phyloP scores from a whole-genome alignment of 768 basidiomycete species.

The Clavaria fumosa region DNA sequence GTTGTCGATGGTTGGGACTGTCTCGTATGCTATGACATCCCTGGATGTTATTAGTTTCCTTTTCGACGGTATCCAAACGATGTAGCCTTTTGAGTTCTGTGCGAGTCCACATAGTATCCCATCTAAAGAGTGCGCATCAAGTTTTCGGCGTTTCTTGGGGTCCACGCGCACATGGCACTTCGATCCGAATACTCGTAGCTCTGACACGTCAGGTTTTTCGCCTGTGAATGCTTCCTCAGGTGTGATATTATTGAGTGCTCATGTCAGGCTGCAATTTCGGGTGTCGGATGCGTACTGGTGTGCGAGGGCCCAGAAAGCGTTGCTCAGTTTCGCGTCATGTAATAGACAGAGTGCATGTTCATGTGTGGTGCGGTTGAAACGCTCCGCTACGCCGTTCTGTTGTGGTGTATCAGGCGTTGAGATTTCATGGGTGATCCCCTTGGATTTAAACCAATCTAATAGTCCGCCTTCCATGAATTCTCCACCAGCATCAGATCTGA shows the following conservation, averaged over 20 bases:
- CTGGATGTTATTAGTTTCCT: not conserved
- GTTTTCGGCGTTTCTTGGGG: constrained; percentile 2
- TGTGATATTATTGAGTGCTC: constrained; percentile 5
- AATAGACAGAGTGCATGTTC: constrained; percentile 15
- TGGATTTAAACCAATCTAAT: not conserved
- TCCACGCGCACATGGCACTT: constrained; percentile 6
- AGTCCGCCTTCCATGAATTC: constrained; percentile 6
- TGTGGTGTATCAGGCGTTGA: constrained; percentile 13
- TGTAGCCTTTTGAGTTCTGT: not conserved
- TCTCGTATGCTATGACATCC: constrained; percentile 3
- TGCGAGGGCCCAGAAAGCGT: constrained; percentile 14
- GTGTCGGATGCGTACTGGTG: constrained; percentile 13
- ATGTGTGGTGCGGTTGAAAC: constrained; percentile 14
- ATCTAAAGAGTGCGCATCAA: not conserved
- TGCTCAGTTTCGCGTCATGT: constrained; percentile 9
- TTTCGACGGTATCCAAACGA: too few species aligned
- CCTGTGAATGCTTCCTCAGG: constrained; percentile 11
- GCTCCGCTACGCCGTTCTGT: constrained; percentile 20
- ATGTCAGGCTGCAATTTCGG: constrained; percentile 10
- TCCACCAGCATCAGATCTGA: constrained; percentile 10
- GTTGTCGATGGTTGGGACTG: not conserved
- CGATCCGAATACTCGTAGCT: constrained; percentile 16
- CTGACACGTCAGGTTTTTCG: constrained; percentile 12
- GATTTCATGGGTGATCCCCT: constrained; percentile 12
- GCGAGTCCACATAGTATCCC: not conserved